A percentile compares a stretch with the other conserved stretches of the same genome.
Conservation (phyloP, 306 rosid genomes). For the Potentilla sterilis region DNA sequence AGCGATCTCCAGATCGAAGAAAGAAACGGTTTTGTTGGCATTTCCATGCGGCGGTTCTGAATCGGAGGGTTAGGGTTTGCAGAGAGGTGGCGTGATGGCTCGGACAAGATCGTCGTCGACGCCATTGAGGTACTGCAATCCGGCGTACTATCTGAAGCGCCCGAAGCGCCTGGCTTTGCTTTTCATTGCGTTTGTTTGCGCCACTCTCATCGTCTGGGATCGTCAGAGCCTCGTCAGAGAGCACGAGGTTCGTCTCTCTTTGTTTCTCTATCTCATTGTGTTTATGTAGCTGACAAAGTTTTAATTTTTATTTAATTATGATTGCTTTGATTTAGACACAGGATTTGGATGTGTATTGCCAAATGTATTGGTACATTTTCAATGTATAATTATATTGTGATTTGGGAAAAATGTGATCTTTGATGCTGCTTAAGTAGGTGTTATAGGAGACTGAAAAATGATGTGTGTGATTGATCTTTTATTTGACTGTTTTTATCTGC, state of each 20-base stretch:
- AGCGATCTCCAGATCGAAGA: not conserved
- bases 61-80: slow-evolving; percentile 4
- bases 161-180: slow-evolving; percentile 88
- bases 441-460: not conserved
- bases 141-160: slow-evolving; percentile 81
- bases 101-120: slow-evolving; percentile 62
- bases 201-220: slow-evolving; percentile 73
- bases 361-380: no score
- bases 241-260: slow-evolving; percentile 57
- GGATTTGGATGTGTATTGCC: not conserved
- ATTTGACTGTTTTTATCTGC: not conserved
- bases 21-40: not conserved
- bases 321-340: no score
- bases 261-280: not conserved
- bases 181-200: slow-evolving; percentile 70
- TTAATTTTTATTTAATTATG: not conserved
- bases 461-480: not conserved
- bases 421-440: not conserved
- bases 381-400: not conserved
- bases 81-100: slow-evolving; percentile 47
- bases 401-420: not conserved
- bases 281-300: slow-evolving; percentile 21
- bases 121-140: slow-evolving; percentile 69
- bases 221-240: slow-evolving; percentile 84
- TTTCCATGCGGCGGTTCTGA: slow-evolving; percentile 26